Base-by-base conservation (phyloP, 352 stramenopile genomes). In the Pythium rhizo-oryzae region DNA sequence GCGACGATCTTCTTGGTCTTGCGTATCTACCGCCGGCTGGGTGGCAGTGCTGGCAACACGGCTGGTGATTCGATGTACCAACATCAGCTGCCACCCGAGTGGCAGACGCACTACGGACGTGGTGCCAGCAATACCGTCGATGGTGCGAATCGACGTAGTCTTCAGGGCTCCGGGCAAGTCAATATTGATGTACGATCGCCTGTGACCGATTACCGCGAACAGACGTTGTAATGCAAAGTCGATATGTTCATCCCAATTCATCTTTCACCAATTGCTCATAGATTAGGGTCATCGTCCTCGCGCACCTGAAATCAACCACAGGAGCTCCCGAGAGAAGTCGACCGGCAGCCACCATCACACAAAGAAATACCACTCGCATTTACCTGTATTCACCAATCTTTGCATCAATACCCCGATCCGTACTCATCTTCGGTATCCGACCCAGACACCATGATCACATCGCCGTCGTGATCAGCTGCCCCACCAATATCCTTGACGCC, bases 1-100 rank as follows among this genome's bases (percentile, higher is more conserved):
- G 57, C 74, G 7, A 65, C 50, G 5, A 51, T 81, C 8, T 85
- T 81, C 58, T 47, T 85, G 21, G 43, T 78, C 50, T 77, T 82
- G 28, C 73, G 75, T 51, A 77, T 78, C 39, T 62, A 54, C n/a
- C 72, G 75, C 15, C 63, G 75, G n/a, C 58, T 76, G 11, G 56
- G 70, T 13, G 39, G 39, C 39, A 46, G 8, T 19, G 15, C 39
- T 60, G 59, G 65, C 12, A 58, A 35, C 51, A 16, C 51, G 49
- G 59, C 18, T 23, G 25, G 7, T 2, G 24, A 33, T 23, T 55
- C 28, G 23, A 59, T 19, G 39, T 66, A 71, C 52, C 41, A 66
- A 51, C 65, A 62, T 7, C 16, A 63, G 21, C 43, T 63, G 8
- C 58, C 65, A 39, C 35, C 65, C 12, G 65, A 67, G 58, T 71